These are phyloP conservation scores for Chrysopogon serrulatus DNA, from an alignment of 176 grass and related monocot genomes.

Conservation along the genomic window DNA sequence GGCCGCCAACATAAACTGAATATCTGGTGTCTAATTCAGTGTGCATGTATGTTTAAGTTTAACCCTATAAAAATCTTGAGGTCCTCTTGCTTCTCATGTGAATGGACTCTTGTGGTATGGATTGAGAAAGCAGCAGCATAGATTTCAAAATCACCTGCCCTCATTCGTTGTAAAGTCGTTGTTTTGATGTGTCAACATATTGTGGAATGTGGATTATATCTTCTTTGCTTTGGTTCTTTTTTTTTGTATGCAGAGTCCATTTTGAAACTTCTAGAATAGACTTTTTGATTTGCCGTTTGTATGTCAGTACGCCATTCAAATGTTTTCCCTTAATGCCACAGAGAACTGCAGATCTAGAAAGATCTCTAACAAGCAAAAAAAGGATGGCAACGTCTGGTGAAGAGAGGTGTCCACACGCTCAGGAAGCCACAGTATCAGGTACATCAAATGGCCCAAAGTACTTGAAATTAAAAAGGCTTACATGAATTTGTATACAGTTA, in stretches of 20 bases:
- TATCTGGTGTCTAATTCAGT: neutral
- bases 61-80: neutral
- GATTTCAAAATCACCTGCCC: neutral
- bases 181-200: neutral
- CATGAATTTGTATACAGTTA: neutral
- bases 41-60: neutral
- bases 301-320: neutral
- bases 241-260: neutral
- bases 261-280: neutral
- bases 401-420: conserved; percentile 84
- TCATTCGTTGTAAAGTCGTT: neutral
- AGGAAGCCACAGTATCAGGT: conserved; percentile 95
- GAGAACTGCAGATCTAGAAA: conserved; percentile 76
- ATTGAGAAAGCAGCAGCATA: neutral
- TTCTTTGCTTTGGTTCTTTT: neutral
- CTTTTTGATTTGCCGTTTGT: neutral
- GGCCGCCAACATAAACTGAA: neutral
- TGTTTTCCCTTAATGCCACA: conserved; percentile 5
- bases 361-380: conserved; percentile 54
- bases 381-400: conserved; percentile 71
- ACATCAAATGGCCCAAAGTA: neutral
- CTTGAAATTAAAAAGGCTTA: neutral
- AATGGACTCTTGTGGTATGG: neutral
- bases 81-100: neutral
- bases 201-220: neutral